Evolutionary conservation across 192 early-diverging fungal species (phyloP).

Genomic region (Lunasporangiospora selenospora): DNA sequence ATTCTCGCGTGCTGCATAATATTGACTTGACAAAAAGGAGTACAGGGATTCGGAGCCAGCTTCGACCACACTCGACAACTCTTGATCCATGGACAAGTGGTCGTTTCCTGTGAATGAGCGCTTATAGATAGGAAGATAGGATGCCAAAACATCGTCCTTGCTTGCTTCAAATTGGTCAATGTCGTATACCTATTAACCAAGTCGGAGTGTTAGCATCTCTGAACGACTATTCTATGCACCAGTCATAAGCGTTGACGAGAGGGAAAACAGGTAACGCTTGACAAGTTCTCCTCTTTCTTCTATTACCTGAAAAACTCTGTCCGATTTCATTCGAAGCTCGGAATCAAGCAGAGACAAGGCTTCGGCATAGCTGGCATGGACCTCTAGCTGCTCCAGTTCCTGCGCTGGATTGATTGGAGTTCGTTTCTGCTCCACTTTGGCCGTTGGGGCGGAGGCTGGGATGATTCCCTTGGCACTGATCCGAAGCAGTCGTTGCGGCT

Average conservation of each 20-base stretch:
- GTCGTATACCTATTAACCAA: conserved; percentile 20
- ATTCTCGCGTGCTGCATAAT: no score
- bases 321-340: conserved; percentile 19
- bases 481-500: conserved; percentile 28
- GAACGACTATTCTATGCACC: no score
- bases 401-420: conserved; percentile 2
- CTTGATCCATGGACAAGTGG: conserved; percentile 37
- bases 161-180: conserved; percentile 24
- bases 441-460: conserved; percentile 16
- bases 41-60: conserved; percentile 24
- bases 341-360: conserved; percentile 34
- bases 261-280: no score
- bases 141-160: conserved; percentile 34
- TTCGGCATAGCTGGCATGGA: conserved; percentile 31
- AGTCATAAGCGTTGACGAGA: no score
- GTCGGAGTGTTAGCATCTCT: background rate
- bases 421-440: background rate
- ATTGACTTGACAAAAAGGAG: background rate
- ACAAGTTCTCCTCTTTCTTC: no score
- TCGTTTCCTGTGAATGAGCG: conserved; percentile 27
- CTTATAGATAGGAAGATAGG: conserved; percentile 21
- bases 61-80: conserved; percentile 19
- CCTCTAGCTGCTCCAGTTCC: conserved; percentile 25
- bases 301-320: conserved; percentile 25
- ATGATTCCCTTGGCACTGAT: conserved; percentile 39